phyloP scores from a whole-genome alignment of 805 yeast genomes.

The Metahyphopichia silvanorum region DNA sequence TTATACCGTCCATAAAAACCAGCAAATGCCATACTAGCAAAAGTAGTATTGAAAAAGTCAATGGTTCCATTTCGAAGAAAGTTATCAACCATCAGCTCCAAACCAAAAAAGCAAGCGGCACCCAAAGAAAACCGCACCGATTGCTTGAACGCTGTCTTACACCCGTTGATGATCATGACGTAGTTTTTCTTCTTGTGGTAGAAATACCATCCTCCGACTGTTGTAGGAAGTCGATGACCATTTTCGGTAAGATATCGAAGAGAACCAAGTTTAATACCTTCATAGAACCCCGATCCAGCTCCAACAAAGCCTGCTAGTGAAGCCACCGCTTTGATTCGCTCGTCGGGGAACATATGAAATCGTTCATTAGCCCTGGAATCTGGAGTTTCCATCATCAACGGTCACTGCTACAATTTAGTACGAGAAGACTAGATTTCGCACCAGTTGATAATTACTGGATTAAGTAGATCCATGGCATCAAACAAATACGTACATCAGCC shows the following conservation, averaged over 20 bases:
- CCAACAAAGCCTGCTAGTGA: constrained; percentile 40
- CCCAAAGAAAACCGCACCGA: constrained; percentile 36
- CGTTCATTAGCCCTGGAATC: constrained; percentile 30
- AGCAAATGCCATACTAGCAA: constrained; percentile 54
- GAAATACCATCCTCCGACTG: constrained; percentile 84
- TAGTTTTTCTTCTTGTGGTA: constrained; percentile 83
- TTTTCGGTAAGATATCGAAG: constrained; percentile 71
- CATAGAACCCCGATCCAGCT: constrained; percentile 52
- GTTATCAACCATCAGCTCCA: constrained; percentile 62
- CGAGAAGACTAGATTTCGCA: neutral
- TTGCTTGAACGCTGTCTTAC: constrained; percentile 43
- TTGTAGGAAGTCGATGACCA: constrained; percentile 74
- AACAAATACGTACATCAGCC: too few relatives aligned
- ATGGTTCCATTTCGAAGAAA: constrained; percentile 41
- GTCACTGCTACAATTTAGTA: neutral
- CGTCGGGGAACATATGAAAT: constrained; percentile 47
- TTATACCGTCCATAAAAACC: constrained; percentile 45
- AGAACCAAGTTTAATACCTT: constrained; percentile 55
- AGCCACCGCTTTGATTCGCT: constrained; percentile 43
- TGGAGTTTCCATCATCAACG: neutral
- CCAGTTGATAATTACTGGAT: too few relatives aligned
- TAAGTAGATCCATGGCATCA: too few relatives aligned
- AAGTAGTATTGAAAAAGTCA: constrained; percentile 63
- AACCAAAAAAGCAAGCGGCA: constrained; percentile 49
- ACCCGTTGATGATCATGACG: constrained; percentile 59